Evolutionary conservation across 352 stramenopile species (phyloP), one percentile per base, ranked within the genome.

Genomic region (Globisporangium lucens): DNA sequence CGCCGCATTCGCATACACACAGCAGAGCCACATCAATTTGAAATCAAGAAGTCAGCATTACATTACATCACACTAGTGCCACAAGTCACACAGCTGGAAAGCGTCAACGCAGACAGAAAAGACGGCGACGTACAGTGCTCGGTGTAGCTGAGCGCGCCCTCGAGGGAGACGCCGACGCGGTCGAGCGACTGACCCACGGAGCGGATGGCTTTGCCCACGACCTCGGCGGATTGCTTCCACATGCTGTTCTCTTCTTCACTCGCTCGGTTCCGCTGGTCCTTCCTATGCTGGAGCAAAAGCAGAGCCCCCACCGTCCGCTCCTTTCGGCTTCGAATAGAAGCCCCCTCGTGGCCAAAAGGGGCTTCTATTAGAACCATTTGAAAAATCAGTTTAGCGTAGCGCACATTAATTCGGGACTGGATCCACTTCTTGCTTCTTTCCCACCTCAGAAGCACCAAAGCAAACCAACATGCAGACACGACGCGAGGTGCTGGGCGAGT

Each of bases 121-220:
- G 38, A 29, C 15, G 15, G 33, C 20, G 17, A 89, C 88, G 71
- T 89, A 97, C 89, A 74, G 75, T 94, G 87, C 75, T 97, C 89
- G 58, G 83, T 96, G 80, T 95, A 97, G 56, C 82, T 81, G 70
- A 94, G 72, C 62, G 77, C 80, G 5, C 85, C 86, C 75, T 95
- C 86, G 38, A 95, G 82, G 51, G 77, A 82, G 70, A 95, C 83
- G 70, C 89, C 89, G 67, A 93, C 80, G 65, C 88, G 82, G 83
- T 97, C 89, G 49, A 97, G 78, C 67, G 83, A 90, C 74, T 94
- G 84, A 52, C 89, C 89, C 53, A 95, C 69, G 30, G 89, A 89
- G 65, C 89, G 89, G 74, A 96, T 84, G 71, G 76, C 85, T 71
- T 94, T 95, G 73, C 89, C 89, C 65, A 90, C 77, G 67, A 75